These are phyloP conservation scores for Mimosa bimucronata DNA, from an alignment of 306 rosid species.

Conservation along the genomic window DNA sequence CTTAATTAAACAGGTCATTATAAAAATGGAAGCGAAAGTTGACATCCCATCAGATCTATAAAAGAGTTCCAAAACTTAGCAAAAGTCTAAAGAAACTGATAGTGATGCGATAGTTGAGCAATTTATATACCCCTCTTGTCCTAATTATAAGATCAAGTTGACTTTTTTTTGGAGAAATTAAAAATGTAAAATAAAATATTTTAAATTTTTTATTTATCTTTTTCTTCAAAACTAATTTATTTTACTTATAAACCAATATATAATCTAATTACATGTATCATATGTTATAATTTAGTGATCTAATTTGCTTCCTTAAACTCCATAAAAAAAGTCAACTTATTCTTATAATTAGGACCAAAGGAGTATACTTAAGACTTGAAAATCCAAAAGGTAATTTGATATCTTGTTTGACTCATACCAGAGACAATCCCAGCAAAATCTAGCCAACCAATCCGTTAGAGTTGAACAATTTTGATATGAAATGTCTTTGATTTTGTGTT, in stretches of 20 bases:
- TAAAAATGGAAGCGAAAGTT: neutral
- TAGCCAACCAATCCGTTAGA: slow-evolving; percentile 42
- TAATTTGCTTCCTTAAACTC: no score
- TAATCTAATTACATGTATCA: no score
- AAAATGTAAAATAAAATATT: no score
- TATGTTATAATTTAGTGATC: no score
- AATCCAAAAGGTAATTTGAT: slow-evolving; percentile 18
- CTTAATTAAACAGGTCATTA: neutral
- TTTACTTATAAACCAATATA: no score
- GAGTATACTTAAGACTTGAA: neutral
- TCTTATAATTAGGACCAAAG: no score
- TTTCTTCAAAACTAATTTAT: no score
- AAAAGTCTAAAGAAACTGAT: slow-evolving; percentile 25
- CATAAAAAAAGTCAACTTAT: no score
- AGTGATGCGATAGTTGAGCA: slow-evolving; percentile 35
- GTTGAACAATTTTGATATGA: slow-evolving; percentile 41
- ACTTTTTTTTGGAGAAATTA: no score
- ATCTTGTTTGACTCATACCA: slow-evolving; percentile 43
- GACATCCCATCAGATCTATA: neutral
- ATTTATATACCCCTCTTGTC: no score
- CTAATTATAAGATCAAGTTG: no score
- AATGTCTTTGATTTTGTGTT: slow-evolving; percentile 43
- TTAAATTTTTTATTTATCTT: no score
- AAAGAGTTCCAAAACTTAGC: neutral
- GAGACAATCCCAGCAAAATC: slow-evolving; percentile 54